These are phyloP conservation scores for Parmales sp. DNA, from an alignment of 108 stramenopile genomes.

Conservation along the genomic window DNA sequence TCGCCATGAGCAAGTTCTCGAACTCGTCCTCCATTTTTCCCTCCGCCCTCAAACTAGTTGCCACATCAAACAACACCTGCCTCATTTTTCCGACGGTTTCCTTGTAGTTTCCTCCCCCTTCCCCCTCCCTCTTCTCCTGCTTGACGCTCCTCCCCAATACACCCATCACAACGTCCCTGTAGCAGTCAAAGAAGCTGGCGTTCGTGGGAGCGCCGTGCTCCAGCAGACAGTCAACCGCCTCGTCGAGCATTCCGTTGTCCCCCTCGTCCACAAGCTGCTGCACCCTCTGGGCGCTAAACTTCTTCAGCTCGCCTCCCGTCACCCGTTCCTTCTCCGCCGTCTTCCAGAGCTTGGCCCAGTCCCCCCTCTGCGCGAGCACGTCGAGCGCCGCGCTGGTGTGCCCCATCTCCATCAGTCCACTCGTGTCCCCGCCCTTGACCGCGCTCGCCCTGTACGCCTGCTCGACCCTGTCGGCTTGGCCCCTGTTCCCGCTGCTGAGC, in stretches of 20 bases:
- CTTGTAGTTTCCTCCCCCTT: not conserved
- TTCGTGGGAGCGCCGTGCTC: slow-evolving; percentile 16
- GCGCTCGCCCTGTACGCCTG: slow-evolving; percentile 31
- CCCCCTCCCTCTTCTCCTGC: not conserved
- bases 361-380: slow-evolving; percentile 32
- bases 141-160: slow-evolving; percentile 8
- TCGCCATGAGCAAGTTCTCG: slow-evolving; percentile 42
- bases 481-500: slow-evolving; percentile 18
- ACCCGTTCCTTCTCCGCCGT: slow-evolving; percentile 25
- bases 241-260: slow-evolving; percentile 11
- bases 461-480: slow-evolving; percentile 20
- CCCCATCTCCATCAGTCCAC: slow-evolving; percentile 41
- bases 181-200: slow-evolving; percentile 7
- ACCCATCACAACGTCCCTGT: slow-evolving; percentile 7
- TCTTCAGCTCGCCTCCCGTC: slow-evolving; percentile 12
- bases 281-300: slow-evolving; percentile 32
- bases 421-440: slow-evolving; percentile 30
- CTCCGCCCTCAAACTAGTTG: slow-evolving; percentile 5
- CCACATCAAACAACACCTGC: slow-evolving; percentile 31
- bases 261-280: slow-evolving; percentile 12
- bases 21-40: slow-evolving; percentile 13
- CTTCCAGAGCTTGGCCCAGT: slow-evolving; percentile 49
- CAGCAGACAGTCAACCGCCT: slow-evolving; percentile 25
- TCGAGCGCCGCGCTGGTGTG: slow-evolving; percentile 39
- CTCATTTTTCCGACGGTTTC: slow-evolving; percentile 24